phyloP scores from a whole-genome alignment of 2,329 filamentous ascomycete genomes.

The Diplocarpon rosae region DNA sequence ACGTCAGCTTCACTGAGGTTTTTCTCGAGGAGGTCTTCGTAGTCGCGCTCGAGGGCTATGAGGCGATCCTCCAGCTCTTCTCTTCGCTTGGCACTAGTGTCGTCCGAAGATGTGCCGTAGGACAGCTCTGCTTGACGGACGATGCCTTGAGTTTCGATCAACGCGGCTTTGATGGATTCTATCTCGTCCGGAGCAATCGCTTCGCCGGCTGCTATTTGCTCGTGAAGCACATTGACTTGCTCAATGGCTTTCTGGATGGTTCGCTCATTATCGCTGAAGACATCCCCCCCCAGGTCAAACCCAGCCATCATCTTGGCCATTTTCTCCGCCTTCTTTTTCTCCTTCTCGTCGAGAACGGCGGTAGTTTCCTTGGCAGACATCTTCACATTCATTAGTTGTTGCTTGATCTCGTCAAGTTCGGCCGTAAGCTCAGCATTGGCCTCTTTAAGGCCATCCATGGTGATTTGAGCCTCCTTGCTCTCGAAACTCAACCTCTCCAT shows the following conservation, averaged over 20 bases:
- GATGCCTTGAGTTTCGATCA: constrained; percentile 84
- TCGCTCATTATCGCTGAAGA: constrained; percentile 88
- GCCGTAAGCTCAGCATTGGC: constrained; percentile 85
- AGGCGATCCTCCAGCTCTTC: constrained; percentile 70
- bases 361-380: constrained; percentile 93
- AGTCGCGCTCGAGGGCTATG: constrained; percentile 64
- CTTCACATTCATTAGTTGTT: constrained; percentile 88
- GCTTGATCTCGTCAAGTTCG: constrained; percentile 91
- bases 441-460: constrained; percentile 94
- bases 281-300: constrained; percentile 85
- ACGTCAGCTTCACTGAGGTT: constrained; percentile 70
- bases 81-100: constrained; percentile 56
- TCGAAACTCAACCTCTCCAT: constrained; percentile 92
- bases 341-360: constrained; percentile 88
- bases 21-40: constrained; percentile 69
- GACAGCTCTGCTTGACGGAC: constrained; percentile 87
- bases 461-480: constrained; percentile 92
- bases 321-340: constrained; percentile 96
- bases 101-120: constrained; percentile 55
- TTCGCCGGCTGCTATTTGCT: constrained; percentile 67
- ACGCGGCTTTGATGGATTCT: constrained; percentile 60
- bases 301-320: constrained; percentile 99
- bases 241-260: constrained; percentile 75
- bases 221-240: constrained; percentile 67
- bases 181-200: constrained; percentile 73